Conservation (phyloP, 495 filamentous ascomycete species). For the Hypoxylon perforatum region DNA sequence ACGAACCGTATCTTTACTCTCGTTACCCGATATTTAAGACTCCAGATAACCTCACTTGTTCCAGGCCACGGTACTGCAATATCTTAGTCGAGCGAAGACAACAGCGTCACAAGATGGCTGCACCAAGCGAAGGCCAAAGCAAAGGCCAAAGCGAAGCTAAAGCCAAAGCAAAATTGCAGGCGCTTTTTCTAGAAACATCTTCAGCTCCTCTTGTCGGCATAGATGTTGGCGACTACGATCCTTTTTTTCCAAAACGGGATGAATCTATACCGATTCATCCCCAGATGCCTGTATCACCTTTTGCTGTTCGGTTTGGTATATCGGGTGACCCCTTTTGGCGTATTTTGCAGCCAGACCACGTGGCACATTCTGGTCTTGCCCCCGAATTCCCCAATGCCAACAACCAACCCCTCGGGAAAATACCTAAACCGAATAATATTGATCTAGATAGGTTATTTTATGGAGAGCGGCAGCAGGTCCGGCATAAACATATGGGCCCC, state of each 20-base stretch:
- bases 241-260: neutral
- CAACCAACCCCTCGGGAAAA: neutral
- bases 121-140: too few species aligned
- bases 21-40: too few species aligned
- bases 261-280: constrained; percentile 3
- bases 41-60: too few species aligned
- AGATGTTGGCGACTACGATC: too few species aligned
- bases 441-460: constrained; percentile 4
- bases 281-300: constrained; percentile 6
- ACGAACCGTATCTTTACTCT: too few species aligned
- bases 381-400: neutral
- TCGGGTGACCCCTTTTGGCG: neutral
- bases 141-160: too few species aligned
- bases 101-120: too few species aligned
- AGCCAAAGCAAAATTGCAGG: too few species aligned
- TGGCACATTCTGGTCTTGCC: constrained; percentile 2
- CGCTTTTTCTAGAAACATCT: too few species aligned
- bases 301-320: constrained; percentile 1
- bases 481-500: neutral
- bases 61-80: too few species aligned
- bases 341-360: neutral
- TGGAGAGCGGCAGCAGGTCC: neutral
- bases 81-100: too few species aligned
- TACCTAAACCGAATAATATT: constrained; percentile 2
- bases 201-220: too few species aligned